Base-by-base conservation (phyloP, 495 filamentous ascomycete genomes). In the Penicillium coffeae region DNA sequence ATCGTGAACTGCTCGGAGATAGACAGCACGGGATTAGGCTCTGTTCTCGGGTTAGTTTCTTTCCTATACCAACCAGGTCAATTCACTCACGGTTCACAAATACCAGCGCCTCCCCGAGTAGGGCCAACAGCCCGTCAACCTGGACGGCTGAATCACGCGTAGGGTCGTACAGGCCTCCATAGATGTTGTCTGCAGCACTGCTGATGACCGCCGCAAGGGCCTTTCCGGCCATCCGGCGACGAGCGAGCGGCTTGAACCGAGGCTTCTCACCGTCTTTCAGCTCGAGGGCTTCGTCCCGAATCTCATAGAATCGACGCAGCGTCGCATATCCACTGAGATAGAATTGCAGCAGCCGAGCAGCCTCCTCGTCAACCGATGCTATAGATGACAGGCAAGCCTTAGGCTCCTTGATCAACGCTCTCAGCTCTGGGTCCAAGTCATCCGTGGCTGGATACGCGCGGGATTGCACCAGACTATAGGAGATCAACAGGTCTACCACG, bases 321-420 rank as follows among this genome's bases (percentile, higher is more conserved):
- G 86, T 90, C 27, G 89, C 91, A 56, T 95, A 96, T 27, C 91
- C 91, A 60, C 85, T 90, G n/a, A 95, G 79, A 60, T 89, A 83
- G 50, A 81, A 85, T 40, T 88, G 86, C 1, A 96, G 73, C 8
- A 93, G 80, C 46, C 82, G 75, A 18, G 90, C 90, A 8, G 88
- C 90, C 55, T 89, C 85, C 30, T 80, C 70, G 62, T 95, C 89
- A 14, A 79, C 66, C 21, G 74, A 69, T 0, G 85, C 83, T 40
- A 88, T 77, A 13, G 77, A 64, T 22, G 81, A 77, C 21, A 95
- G 74, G 9, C 83, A 81, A 9, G 74, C 55, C 57, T 82, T 83
- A 8, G 88, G 85, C 35, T 84, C 78, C 36, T 73, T 76, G 38
- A 93, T 77, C 18, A 95, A 69, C 2, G 71, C 58, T 18, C 72